A percentile compares a stretch with the other conserved stretches of the same genome.
phyloP scores from a whole-genome alignment of 73 alveolate genomes.

The Uronychia setigera region DNA sequence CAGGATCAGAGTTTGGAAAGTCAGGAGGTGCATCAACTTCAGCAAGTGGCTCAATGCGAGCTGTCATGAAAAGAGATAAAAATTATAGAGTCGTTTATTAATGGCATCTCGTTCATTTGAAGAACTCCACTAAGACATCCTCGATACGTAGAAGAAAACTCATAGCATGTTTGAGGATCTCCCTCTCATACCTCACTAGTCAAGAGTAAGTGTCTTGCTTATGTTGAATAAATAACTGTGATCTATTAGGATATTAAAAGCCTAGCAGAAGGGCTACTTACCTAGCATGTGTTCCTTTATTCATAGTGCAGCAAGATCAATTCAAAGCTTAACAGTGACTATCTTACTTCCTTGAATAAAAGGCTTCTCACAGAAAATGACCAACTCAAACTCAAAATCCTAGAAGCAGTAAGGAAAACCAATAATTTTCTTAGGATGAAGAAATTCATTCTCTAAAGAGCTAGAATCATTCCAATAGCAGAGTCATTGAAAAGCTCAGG shows the following conservation, averaged over 20 bases:
- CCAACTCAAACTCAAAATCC: slow-evolving; percentile 6
- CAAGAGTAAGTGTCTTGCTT: not conserved
- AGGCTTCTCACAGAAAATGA: slow-evolving; percentile 14
- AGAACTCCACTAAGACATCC: not conserved
- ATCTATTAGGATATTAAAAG: not conserved
- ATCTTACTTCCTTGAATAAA: slow-evolving; percentile 4
- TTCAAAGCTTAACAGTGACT: slow-evolving; percentile 4
- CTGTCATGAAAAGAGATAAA: not conserved
- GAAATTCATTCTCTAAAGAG: not conserved
- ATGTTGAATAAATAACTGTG: too few species aligned
- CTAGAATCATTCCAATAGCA: not conserved
- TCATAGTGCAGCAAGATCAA: slow-evolving; percentile 3
- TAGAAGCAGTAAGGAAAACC: not conserved
- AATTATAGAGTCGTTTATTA: not conserved
- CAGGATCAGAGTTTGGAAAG: too few species aligned
- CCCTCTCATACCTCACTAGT: not conserved
- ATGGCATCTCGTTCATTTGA: not conserved
- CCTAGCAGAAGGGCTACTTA: not conserved
- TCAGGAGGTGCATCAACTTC: too few species aligned
- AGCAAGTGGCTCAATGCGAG: too few species aligned
- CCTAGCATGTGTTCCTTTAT: not conserved
- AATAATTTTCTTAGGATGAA: not conserved
- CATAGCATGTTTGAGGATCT: not conserved
- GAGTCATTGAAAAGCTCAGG: not conserved
- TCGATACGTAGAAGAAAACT: not conserved